Evolutionary conservation across 345 rosid genomes (phyloP), one percentile per base, ranked within the genome.

Genomic region (Salix koriyanagi): DNA sequence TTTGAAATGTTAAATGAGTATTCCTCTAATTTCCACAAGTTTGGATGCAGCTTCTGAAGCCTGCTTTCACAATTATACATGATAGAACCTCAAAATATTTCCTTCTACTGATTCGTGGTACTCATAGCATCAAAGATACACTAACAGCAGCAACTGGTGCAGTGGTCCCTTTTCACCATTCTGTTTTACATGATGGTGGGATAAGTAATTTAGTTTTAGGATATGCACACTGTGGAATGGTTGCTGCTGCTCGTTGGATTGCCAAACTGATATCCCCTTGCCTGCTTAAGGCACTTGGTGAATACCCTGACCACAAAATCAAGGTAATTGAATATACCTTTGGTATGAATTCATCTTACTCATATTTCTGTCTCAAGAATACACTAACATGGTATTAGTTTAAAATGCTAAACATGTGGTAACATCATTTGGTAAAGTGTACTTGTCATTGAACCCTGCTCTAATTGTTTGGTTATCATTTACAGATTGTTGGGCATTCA

Each of bases 171-270:
- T 96, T 96, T 85, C 99, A 93, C 84, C 99, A 96, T 83, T 96
- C 95, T 1, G 94, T 96, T 83, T 81, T 96, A 84, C 88, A 91
- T 83, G 98, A 91, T 84, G 99, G 99, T 79, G 97, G 99, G 58
- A 79, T 96, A 72, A 91, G 97, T 85, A 90, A 96, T 87, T 88
- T 93, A 85, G 88, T 96, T 79, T 87, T 96, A 84, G 99, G 99
- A 70, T 96, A 96, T 64, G 99, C 99, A 5, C 99, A 96, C 76
- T 96, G 92, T 69, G 99, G 99, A 83, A 96, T 96, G 99, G 99
- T 92, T 86, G 99, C 99, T 83, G 98, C 99, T 50, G 98, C 98
- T 80, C 93, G 94, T 28, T 96, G 98, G 98, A 96, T 93, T 86
- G 97, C 99, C 65, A 93, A 93, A 80, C 91, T 93, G 19, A 88